phyloP scores from a whole-genome alignment of 495 filamentous ascomycete species.

The Aspergillus incahuasiensis region DNA sequence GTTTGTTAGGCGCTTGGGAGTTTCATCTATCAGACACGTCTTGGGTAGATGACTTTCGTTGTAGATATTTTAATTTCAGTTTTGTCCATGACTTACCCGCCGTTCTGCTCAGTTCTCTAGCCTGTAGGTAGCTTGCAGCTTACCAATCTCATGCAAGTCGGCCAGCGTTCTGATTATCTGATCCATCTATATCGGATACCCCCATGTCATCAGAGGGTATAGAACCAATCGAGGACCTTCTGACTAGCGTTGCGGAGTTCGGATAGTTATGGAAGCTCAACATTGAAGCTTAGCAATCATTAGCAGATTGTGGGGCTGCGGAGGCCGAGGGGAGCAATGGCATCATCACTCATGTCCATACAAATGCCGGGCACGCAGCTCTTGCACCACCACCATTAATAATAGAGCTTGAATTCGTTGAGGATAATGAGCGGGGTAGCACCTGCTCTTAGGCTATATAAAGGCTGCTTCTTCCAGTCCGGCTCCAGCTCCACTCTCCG shows the following conservation, averaged over 20 bases:
- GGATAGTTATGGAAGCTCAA: background rate
- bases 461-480: slow-evolving; percentile 4
- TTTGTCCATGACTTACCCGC: background rate
- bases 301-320: slow-evolving; percentile 1
- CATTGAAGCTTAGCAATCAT: slow-evolving; percentile 17
- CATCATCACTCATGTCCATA: slow-evolving; percentile 5
- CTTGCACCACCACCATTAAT: slow-evolving; percentile 2
- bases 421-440: slow-evolving; percentile 2
- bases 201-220: too few species aligned
- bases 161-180: background rate
- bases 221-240: too few species aligned
- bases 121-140: background rate
- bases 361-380: background rate
- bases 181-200: background rate
- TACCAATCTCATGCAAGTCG: background rate
- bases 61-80: slow-evolving; percentile 4
- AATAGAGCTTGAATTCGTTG: background rate
- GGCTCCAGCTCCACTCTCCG: background rate
- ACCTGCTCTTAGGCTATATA: slow-evolving; percentile 2
- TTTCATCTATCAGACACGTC: background rate
- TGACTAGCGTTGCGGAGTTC: too few species aligned
- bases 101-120: background rate
- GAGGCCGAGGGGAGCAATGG: background rate
- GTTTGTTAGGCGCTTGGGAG: background rate
- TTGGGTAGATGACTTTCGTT: background rate